These are phyloP conservation scores for Phaeosphaeriaceae sp. DNA, from an alignment of 2,329 filamentous ascomycete species.

Conservation along the genomic window DNA sequence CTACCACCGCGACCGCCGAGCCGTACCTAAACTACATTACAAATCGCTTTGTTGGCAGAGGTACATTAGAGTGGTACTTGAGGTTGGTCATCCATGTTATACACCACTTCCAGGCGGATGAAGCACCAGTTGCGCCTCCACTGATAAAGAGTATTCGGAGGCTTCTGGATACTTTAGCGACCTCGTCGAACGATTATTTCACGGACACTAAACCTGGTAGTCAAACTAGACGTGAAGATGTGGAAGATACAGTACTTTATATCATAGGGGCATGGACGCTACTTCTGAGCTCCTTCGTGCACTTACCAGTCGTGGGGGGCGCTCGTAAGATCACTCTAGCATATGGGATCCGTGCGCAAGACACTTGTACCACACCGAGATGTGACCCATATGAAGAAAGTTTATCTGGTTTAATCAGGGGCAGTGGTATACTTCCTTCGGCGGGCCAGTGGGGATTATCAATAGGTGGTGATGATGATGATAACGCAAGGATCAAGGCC, in stretches of 20 bases:
- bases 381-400: slow-evolving; percentile 8
- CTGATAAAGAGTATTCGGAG: neutral
- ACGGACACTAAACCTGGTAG: slow-evolving; percentile 11
- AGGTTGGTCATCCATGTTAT: slow-evolving; percentile 19
- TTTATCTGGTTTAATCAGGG: slow-evolving; percentile 10
- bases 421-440: slow-evolving; percentile 14
- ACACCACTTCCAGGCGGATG: slow-evolving; percentile 11
- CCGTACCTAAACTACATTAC: slow-evolving; percentile 29
- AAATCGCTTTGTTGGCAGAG: slow-evolving; percentile 15
- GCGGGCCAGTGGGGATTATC: neutral
- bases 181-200: neutral
- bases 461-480: neutral
- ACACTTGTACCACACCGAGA: neutral
- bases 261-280: slow-evolving; percentile 26
- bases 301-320: slow-evolving; percentile 2
- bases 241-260: slow-evolving; percentile 27
- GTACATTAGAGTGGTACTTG: slow-evolving; percentile 13
- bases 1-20: slow-evolving; percentile 7
- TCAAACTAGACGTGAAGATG: slow-evolving; percentile 10
- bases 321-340: slow-evolving; percentile 14
- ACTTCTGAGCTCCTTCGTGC: slow-evolving; percentile 24
- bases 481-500: slow-evolving; percentile 12
- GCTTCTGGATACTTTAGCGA: neutral
- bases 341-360: slow-evolving; percentile 8
- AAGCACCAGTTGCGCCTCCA: neutral